Conservation (phyloP, 768 basidiomycete genomes). For the Kwoniella pini region DNA sequence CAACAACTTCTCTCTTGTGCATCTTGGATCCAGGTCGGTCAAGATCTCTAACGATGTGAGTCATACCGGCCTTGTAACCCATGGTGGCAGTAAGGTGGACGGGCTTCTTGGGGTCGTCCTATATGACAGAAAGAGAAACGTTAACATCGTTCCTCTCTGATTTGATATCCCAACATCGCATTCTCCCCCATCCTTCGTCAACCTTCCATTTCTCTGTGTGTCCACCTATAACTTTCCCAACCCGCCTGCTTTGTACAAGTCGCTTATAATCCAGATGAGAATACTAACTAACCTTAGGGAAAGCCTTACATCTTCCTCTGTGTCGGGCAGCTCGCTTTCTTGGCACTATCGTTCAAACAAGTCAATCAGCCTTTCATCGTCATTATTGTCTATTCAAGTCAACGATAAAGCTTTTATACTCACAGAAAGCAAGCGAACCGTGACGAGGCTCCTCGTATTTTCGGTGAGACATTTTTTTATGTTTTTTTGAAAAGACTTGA, state of each 20-base stretch:
- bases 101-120: slow-evolving; percentile 99
- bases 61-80: slow-evolving; percentile 99
- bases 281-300: slow-evolving; percentile 77
- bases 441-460: slow-evolving; percentile 98
- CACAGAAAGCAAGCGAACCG: slow-evolving; percentile 72
- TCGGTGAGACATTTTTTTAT: slow-evolving; percentile 26
- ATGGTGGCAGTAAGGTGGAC: slow-evolving; percentile 97
- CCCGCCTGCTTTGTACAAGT: slow-evolving; percentile 3
- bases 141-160: not conserved
- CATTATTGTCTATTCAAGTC: not conserved
- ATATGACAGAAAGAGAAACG: slow-evolving; percentile 6
- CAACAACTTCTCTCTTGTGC: slow-evolving; percentile 99
- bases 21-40: slow-evolving; percentile 99
- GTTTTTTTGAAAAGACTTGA: slow-evolving; percentile 24
- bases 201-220: not conserved
- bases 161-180: not conserved
- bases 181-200: not conserved
- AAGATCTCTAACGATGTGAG: slow-evolving; percentile 97
- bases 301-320: slow-evolving; percentile 98
- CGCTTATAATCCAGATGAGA: not conserved
- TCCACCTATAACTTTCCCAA: not conserved
- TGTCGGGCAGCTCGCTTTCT: slow-evolving; percentile 95
- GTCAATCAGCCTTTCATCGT: slow-evolving; percentile 6
- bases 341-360: slow-evolving; percentile 68
- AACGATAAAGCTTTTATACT: slow-evolving; percentile 2